A percentile compares a stretch with the other conserved stretches of the same genome.
Evolutionary conservation across 805 yeast genomes (phyloP).

Genomic region (Pichia membranifaciens): DNA sequence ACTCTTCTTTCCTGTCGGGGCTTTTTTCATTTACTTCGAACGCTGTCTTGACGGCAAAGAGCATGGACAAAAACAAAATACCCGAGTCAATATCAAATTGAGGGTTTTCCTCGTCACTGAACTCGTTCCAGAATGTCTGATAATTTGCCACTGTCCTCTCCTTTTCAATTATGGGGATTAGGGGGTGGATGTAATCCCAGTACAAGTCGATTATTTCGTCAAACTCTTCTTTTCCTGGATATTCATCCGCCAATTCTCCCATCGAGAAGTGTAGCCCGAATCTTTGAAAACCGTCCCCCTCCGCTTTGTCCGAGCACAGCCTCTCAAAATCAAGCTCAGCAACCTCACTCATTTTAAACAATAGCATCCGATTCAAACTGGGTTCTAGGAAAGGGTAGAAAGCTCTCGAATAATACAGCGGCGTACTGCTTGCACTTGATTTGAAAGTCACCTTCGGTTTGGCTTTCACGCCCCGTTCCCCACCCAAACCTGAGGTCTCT

Average conservation of each 20-base stretch:
- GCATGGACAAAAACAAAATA: slow-evolving; percentile 12
- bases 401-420: slow-evolving; percentile 15
- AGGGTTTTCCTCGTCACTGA: slow-evolving; percentile 3
- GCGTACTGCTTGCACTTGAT: slow-evolving; percentile 2
- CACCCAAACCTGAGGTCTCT: no score
- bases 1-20: not conserved
- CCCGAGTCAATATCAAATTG: slow-evolving; percentile 13
- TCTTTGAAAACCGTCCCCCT: no score
- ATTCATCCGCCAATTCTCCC: slow-evolving; percentile 5
- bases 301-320: no score
- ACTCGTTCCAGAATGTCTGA: slow-evolving; percentile 11
- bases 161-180: slow-evolving; percentile 14
- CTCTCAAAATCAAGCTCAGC: slow-evolving; percentile 1
- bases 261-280: no score
- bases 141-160: slow-evolving; percentile 1
- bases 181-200: slow-evolving; percentile 15
- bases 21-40: slow-evolving; percentile 9
- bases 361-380: slow-evolving; percentile 10
- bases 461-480: no score
- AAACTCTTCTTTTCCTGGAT: slow-evolving; percentile 10
- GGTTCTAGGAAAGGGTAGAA: slow-evolving; percentile 15
- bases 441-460: not conserved
- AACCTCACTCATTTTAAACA: slow-evolving; percentile 12
- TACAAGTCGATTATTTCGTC: slow-evolving; percentile 11
- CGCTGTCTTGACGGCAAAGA: slow-evolving; percentile 12